Conservation (phyloP, 2,329 filamentous ascomycete species). For the Paraphoma sp. region DNA sequence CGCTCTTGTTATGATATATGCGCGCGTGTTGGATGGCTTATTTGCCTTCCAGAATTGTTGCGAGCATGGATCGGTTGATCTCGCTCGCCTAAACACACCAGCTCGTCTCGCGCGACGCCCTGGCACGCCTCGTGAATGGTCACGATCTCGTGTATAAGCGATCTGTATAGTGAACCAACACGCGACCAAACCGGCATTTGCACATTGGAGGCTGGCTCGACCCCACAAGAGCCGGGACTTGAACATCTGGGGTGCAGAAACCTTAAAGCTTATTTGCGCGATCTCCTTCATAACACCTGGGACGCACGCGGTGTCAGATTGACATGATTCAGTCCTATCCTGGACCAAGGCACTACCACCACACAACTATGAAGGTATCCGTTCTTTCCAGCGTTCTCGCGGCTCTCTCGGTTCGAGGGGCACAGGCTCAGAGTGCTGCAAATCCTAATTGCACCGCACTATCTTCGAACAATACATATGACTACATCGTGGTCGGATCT, state of each 20-base stretch:
- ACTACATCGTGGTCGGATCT: conserved; percentile 67
- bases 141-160: neutral
- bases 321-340: neutral
- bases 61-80: no score
- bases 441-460: conserved; percentile 17
- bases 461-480: conserved; percentile 54
- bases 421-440: conserved; percentile 12
- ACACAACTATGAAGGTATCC: conserved; percentile 11
- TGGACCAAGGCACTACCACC: neutral
- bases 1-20: no score
- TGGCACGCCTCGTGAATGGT: neutral
- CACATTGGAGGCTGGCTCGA: conserved; percentile 4
- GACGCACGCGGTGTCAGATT: neutral
- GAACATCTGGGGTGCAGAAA: conserved; percentile 21
- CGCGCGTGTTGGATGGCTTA: no score
- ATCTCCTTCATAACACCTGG: neutral
- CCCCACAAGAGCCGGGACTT: conserved; percentile 16
- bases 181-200: conserved; percentile 7
- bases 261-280: conserved; percentile 6
- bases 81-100: neutral
- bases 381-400: conserved; percentile 12
- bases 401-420: conserved; percentile 11
- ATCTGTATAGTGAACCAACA: neutral
- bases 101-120: neutral
- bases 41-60: no score